Evolutionary conservation across 1,284 basidiomycete genomes (phyloP).

Genomic region (Ganoderma sp.): DNA sequence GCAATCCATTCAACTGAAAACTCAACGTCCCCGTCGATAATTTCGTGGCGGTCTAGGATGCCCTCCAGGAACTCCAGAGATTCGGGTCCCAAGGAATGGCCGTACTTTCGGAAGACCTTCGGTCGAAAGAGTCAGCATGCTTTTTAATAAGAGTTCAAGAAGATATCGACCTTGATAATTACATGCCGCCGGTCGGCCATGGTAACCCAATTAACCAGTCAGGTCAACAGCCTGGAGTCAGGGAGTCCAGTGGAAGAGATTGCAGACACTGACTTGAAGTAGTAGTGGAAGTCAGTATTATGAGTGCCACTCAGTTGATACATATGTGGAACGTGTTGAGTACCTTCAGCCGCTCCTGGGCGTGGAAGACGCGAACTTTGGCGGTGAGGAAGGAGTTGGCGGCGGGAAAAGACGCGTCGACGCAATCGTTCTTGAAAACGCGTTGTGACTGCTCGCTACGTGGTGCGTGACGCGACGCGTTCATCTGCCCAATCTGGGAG

Average conservation of each 20-base stretch:
- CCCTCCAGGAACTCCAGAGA: constrained; percentile 71
- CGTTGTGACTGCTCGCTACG: constrained; percentile 4
- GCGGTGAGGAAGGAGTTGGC: background rate
- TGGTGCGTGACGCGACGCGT: constrained; percentile 36
- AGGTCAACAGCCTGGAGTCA: background rate
- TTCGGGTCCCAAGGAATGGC: constrained; percentile 81
- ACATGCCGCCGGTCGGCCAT: constrained; percentile 57
- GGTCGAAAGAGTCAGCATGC: background rate
- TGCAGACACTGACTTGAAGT: background rate
- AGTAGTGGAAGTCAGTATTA: background rate
- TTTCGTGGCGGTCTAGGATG: constrained; percentile 70
- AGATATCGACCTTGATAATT: constrained; percentile 66
- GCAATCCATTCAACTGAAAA: constrained; percentile 84
- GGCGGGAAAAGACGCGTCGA: constrained; percentile 16
- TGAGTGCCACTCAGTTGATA: too few relatives aligned
- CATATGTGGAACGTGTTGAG: background rate
- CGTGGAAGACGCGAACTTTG: background rate
- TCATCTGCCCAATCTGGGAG: constrained; percentile 20
- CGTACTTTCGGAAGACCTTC: constrained; percentile 83
- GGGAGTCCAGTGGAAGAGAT: too few relatives aligned
- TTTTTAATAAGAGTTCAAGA: background rate
- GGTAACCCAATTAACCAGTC: constrained; percentile 5
- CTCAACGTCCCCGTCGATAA: constrained; percentile 75
- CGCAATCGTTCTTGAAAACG: constrained; percentile 10
- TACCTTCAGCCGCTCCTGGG: background rate